Evolutionary conservation across 805 yeast species (phyloP), one percentile per base, ranked within the genome.

Genomic region (Ogataea haglerorum): DNA sequence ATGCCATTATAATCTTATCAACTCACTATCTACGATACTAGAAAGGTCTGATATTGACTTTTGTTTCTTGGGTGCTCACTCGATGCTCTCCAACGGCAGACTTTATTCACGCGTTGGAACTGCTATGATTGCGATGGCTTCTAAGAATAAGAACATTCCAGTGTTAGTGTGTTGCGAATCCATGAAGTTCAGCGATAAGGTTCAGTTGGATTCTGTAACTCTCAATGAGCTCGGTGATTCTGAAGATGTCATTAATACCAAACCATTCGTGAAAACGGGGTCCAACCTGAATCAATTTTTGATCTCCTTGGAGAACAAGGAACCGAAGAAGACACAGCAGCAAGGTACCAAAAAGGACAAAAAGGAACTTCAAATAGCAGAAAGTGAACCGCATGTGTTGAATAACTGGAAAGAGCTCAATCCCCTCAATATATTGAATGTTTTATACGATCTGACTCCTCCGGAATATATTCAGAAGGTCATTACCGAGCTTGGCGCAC

Each of bases 101-200:
- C 72, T 93, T 42, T 89, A 86, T 58, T 85, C 97, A 2, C 77
- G 99, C 47, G 97, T 88, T 13, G 99, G 99, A 16, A 83, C 97
- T 6, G 96, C 97, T 1, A 69, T 90, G 65, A 77, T 93, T 33
- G 95, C 98, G 7, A 86, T 91, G 87, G 78, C 85, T 65, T 90
- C 95, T 17, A 82, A 85, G 51, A 78, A 84, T 40, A 79, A 90
- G 57, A 85, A 89, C 56, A 85, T 93, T 36, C 98, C 99, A 0
- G 97, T 93, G 5, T 72, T 93, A 47, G 96, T 95, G 1, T 87
- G 96, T 56, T 91, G 98, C 67, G 99, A 93, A 64, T 80, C 91
- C 38, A 78, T 93, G 64, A 93, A 93, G 65, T 93, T 93, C 58
- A 80, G 95, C 19, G 98, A 93, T 61, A 80, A 93, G 53, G 97